Percentiles rank a stretch among this genome's conserved stretches.
Conservation (phyloP, 768 basidiomycete species). For the Leccinum incarnatum region DNA sequence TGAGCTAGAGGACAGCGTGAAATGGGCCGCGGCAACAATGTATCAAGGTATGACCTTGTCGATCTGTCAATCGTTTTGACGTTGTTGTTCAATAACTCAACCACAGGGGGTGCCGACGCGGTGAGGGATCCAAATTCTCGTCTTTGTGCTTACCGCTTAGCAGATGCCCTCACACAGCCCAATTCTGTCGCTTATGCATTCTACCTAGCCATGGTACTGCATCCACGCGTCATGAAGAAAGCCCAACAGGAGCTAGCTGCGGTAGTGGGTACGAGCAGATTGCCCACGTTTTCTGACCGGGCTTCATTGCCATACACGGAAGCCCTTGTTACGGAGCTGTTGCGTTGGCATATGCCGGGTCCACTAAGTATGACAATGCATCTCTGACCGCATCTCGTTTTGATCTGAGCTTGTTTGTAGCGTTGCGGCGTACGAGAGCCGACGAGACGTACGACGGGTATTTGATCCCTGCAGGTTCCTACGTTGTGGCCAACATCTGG, state of each 20-base stretch:
- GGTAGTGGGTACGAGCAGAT: constrained; percentile 19
- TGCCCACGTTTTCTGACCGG: constrained; percentile 27
- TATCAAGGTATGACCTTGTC: constrained; percentile 10
- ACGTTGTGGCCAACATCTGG: constrained; percentile 20
- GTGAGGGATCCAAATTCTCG: not conserved
- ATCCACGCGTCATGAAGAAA: constrained; percentile 25
- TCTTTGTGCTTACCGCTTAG: not conserved
- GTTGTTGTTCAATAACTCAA: not conserved
- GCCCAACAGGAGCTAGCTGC: constrained; percentile 27
- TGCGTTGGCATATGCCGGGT: constrained; percentile 19
- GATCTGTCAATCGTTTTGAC: not conserved
- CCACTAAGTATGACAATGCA: constrained; percentile 8
- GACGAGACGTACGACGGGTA: constrained; percentile 24
- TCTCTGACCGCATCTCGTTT: not conserved
- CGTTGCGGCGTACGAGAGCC: not conserved
- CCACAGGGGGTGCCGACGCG: constrained; percentile 25
- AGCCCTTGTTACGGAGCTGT: constrained; percentile 19
- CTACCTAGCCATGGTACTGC: constrained; percentile 30
- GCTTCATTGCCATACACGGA: constrained; percentile 12
- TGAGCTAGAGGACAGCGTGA: constrained; percentile 15
- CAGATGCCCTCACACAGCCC: constrained; percentile 6
- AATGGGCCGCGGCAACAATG: constrained; percentile 16
- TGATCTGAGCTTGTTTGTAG: not conserved
- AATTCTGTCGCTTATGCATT: constrained; percentile 12
- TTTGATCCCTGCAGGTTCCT: constrained; percentile 18